These are phyloP conservation scores for Penicillium sp. DNA, from an alignment of 2,329 filamentous ascomycete species.

Conservation along the genomic window DNA sequence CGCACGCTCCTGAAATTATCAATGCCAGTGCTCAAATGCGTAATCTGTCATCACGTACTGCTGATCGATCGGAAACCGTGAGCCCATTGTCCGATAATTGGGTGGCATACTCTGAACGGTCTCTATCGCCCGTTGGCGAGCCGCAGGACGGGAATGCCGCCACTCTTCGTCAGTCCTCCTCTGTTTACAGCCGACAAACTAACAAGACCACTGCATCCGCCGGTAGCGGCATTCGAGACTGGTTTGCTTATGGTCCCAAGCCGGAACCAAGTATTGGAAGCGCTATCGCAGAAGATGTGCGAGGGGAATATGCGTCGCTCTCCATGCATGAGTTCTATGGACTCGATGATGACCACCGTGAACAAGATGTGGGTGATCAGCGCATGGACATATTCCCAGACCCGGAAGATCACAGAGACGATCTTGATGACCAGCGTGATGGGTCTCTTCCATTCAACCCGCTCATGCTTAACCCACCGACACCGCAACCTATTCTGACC, in stretches of 20 bases:
- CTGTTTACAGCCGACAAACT: slow-evolving; percentile 31
- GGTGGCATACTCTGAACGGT: slow-evolving; percentile 37
- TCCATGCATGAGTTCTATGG: slow-evolving; percentile 33
- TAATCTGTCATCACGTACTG: slow-evolving; percentile 26
- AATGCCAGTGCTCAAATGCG: slow-evolving; percentile 29
- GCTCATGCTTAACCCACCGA: slow-evolving; percentile 46
- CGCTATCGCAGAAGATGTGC: slow-evolving; percentile 32
- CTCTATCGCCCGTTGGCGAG: slow-evolving; percentile 28
- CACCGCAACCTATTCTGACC: slow-evolving; percentile 33
- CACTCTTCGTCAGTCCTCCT: slow-evolving; percentile 30
- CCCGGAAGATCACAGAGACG: slow-evolving; percentile 28
- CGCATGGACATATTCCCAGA: slow-evolving; percentile 34
- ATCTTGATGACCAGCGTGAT: slow-evolving; percentile 19
- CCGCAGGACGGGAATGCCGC: slow-evolving; percentile 17
- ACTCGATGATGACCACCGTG: slow-evolving; percentile 28
- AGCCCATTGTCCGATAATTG: slow-evolving; percentile 43
- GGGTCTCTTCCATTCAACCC: slow-evolving; percentile 37
- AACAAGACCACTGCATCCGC: slow-evolving; percentile 24
- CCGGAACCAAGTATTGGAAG: slow-evolving; percentile 27
- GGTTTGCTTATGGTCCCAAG: slow-evolving; percentile 31
- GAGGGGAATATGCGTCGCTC: slow-evolving; percentile 38
- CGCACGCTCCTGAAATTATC: slow-evolving; percentile 31
- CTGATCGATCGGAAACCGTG: slow-evolving; percentile 30
- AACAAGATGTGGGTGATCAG: slow-evolving; percentile 37
- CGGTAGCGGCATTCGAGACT: slow-evolving; percentile 31